Base-by-base conservation (phyloP, 1,139 yeast genomes). In the Debaryomyces coudertii region DNA sequence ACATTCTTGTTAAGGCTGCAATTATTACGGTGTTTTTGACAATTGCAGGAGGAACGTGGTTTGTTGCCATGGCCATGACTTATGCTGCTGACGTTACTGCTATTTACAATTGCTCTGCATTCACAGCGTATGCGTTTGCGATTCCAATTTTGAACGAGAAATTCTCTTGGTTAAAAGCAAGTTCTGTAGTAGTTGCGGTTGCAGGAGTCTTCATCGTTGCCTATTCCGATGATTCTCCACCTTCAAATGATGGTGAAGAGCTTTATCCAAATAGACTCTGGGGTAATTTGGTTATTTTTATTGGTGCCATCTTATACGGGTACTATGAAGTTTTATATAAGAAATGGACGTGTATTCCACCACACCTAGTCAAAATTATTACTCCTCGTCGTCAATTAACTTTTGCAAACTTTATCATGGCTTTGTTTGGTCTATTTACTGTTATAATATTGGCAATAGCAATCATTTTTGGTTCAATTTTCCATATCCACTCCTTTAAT, bases 61-160 rank as follows among this genome's bases (percentile, higher is more conserved):
- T 88, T 61, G 80, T 87, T 14, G 85, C 96, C 6, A 88, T 90
- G 82, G 75, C 84, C 24, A 67, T 87, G 63, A 85, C 96, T 1
- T 87, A 90, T 33, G 90, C 96, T 0, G 77, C 90, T 2, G 96
- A 90, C 59, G 85, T 90, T 24, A 89, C 96, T 2, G 96, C 96
- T 7, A 90, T 90, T 51, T 90, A 89, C 67, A 90, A 90, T 67
- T 88, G 95, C 60, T 85, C 92, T 9, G 95, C 96, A 0, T 89
- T 90, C 61, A 85, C 92, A 5, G 96, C 96, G 0, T 85, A 90
- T 59, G 80, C 89, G 5, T 89, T 90, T 66, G 90, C 95, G 2
- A 84, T 90, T 24, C 89, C 92, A 1, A 65, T 90, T 36, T 72
- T 90, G 43, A 67, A 75, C 34, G 97, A 90, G 57, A 71, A 67